Evolutionary conservation across 306 rosid genomes (phyloP), one percentile per base, ranked within the genome.

Genomic region (Betula pendula): DNA sequence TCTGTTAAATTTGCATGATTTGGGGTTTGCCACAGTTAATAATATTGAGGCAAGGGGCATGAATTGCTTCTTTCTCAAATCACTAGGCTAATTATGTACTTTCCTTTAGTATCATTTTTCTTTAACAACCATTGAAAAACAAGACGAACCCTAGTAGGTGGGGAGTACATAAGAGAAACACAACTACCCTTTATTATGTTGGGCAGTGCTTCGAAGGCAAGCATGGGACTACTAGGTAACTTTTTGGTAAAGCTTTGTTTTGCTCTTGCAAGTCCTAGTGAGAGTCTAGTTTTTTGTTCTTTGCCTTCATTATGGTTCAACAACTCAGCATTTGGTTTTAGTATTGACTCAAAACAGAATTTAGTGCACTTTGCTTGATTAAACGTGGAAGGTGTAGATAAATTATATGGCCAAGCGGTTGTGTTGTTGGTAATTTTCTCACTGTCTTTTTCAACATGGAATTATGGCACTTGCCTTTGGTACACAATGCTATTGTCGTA

Each of bases 391-490:
- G 33, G 15, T 65, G 70, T 70, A 25, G 13, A 20, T 58, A 68
- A 31, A 40, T 20, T 68, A 49, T 63, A 72, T 22, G 7, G 48
- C 42, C 51, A 74, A 47, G 70, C 68, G 56, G 20, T 50, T 53
- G 53, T 45, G 59, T 31, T n/a, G 8, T 38, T 38, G 42, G 42
- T 38, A 6, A 5, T 24, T 3, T 51, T 49, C 33, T 13, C 75
- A 63, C 70, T 33, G 42, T 60, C 43, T 14, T 31, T 14, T 31
- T 53, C 22, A 17, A 47, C 43, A 4, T 7, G 27, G 25, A 13
- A 13, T 5, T 19, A 40, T 17, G 81, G 47, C 58, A 47, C 22
- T 72, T 17, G 33, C 15, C 29, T 35, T 17, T 16, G 14, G 14
- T n/a, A 16, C 27, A 29, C 29, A 10, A 47, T 27, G 22, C 25